Evolutionary conservation across 2,329 filamentous ascomycete genomes (phyloP).

Genomic region (Fusarium palustre): DNA sequence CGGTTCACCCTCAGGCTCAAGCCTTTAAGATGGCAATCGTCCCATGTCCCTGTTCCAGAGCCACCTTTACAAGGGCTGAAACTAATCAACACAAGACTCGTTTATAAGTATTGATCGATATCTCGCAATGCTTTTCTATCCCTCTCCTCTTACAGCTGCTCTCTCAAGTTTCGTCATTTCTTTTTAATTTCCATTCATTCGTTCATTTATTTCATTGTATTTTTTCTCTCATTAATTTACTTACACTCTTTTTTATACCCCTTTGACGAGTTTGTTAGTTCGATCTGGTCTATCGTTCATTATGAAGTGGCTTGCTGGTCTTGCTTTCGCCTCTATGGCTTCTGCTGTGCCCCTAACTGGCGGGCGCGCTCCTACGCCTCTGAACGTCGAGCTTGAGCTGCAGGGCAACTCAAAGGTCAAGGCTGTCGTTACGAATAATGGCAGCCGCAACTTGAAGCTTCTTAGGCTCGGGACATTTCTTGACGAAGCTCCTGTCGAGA

Average conservation of each 20-base stretch:
- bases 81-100: slow-evolving; percentile 5
- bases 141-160: slow-evolving; percentile 1
- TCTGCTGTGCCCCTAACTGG: slow-evolving; percentile 41
- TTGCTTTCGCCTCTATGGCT: slow-evolving; percentile 45
- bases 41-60: slow-evolving; percentile 11
- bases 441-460: slow-evolving; percentile 61
- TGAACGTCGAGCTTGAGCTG: slow-evolving; percentile 60
- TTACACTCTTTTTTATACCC: neutral
- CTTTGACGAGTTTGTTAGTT: slow-evolving; percentile 13
- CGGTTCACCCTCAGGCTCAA: slow-evolving; percentile 14
- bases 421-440: slow-evolving; percentile 65
- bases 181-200: slow-evolving; percentile 10
- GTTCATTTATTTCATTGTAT: slow-evolving; percentile 3
- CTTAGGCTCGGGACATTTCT: slow-evolving; percentile 66
- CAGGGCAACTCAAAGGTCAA: slow-evolving; percentile 65
- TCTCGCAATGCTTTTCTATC: slow-evolving; percentile 10
- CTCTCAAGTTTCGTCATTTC: slow-evolving; percentile 7
- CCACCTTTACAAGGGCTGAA: neutral
- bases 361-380: slow-evolving; percentile 54
- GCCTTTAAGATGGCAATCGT: slow-evolving; percentile 11
- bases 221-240: slow-evolving; percentile 13
- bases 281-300: slow-evolving; percentile 32
- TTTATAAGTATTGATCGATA: slow-evolving; percentile 36
- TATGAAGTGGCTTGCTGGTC: slow-evolving; percentile 47
- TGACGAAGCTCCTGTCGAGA: slow-evolving; percentile 64